These are phyloP conservation scores for Hypholoma fasciculare DNA, from an alignment of 768 basidiomycete species.

Conservation along the genomic window DNA sequence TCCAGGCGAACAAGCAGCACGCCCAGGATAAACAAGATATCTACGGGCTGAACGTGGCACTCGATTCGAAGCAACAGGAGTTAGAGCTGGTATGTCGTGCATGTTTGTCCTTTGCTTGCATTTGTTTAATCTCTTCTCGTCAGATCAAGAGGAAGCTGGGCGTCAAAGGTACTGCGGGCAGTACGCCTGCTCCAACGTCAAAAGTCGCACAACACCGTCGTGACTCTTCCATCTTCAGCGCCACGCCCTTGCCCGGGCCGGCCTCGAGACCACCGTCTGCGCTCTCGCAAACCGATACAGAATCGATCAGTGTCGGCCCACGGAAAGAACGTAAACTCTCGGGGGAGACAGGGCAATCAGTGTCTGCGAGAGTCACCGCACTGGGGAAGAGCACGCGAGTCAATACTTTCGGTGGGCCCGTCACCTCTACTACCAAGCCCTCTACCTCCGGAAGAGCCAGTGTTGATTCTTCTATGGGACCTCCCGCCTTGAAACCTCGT, in stretches of 20 bases:
- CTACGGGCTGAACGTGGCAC: constrained; percentile 82
- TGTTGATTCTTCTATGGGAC: constrained; percentile 50
- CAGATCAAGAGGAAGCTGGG: constrained; percentile 68
- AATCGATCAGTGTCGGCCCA: constrained; percentile 28
- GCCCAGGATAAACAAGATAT: constrained; percentile 75
- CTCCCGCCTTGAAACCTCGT: constrained; percentile 36
- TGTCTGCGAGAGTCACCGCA: constrained; percentile 33
- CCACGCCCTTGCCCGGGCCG: constrained; percentile 34
- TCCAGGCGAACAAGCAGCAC: constrained; percentile 68
- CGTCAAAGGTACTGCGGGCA: constrained; percentile 54
- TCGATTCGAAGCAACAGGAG: constrained; percentile 95
- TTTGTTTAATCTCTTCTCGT: constrained; percentile 4
- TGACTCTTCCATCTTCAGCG: constrained; percentile 58
- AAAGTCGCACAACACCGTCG: constrained; percentile 42
- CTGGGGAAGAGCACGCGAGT: constrained; percentile 52
- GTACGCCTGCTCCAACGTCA: constrained; percentile 51
- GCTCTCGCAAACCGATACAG: constrained; percentile 50
- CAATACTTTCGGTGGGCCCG: constrained; percentile 32
- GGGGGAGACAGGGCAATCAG: constrained; percentile 32
- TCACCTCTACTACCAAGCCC: constrained; percentile 9
- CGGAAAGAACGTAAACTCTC: constrained; percentile 30
- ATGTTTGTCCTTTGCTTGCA: neutral
- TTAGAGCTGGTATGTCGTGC: constrained; percentile 73
- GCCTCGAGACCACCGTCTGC: constrained; percentile 54
- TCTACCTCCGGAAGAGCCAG: constrained; percentile 20